Percentiles rank a stretch among this genome's conserved stretches.
phyloP scores from a whole-genome alignment of 768 basidiomycete genomes.

The Fomitopsis serialis region DNA sequence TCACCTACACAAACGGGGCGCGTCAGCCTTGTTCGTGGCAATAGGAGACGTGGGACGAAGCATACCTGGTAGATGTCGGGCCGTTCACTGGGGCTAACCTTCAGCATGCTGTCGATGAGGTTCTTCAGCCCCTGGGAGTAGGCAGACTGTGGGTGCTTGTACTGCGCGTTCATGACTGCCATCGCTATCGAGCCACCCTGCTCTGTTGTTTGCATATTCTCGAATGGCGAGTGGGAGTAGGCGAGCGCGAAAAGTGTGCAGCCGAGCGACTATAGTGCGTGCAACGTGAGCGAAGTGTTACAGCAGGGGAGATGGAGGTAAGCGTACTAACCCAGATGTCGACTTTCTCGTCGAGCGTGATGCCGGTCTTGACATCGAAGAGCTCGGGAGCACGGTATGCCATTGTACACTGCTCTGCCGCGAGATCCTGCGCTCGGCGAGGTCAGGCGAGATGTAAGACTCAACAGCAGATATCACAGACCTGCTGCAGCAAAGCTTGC shows the following conservation, averaged over 20 bases:
- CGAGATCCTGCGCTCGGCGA: constrained; percentile 60
- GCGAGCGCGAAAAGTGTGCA: constrained; percentile 94
- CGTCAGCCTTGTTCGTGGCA: neutral
- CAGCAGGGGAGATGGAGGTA: neutral
- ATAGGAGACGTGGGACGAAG: neutral
- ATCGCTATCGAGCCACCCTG: constrained; percentile 97
- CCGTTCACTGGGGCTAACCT: constrained; percentile 73
- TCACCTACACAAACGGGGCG: constrained; percentile 40
- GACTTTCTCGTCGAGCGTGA: constrained; percentile 85
- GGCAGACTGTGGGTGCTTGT: constrained; percentile 81
- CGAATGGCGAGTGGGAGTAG: constrained; percentile 95
- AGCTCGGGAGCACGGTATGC: constrained; percentile 96
- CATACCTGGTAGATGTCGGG: constrained; percentile 82
- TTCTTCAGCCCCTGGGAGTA: constrained; percentile 81
- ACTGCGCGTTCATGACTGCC: constrained; percentile 93
- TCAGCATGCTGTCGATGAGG: constrained; percentile 82
- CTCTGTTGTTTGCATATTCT: constrained; percentile 85
- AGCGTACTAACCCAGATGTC: constrained; percentile 80
- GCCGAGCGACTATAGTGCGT: constrained; percentile 72
- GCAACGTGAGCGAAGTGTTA: neutral
- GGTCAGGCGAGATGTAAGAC: neutral
- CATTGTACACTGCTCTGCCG: constrained; percentile 98
- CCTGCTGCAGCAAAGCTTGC: constrained; percentile 88
- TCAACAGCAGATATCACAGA: constrained; percentile 23
- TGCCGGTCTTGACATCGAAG: constrained; percentile 94